A percentile compares a stretch with the other conserved stretches of the same genome.
Conservation (phyloP, 805 yeast genomes). For the Cyberlindnera mississippiensis region DNA sequence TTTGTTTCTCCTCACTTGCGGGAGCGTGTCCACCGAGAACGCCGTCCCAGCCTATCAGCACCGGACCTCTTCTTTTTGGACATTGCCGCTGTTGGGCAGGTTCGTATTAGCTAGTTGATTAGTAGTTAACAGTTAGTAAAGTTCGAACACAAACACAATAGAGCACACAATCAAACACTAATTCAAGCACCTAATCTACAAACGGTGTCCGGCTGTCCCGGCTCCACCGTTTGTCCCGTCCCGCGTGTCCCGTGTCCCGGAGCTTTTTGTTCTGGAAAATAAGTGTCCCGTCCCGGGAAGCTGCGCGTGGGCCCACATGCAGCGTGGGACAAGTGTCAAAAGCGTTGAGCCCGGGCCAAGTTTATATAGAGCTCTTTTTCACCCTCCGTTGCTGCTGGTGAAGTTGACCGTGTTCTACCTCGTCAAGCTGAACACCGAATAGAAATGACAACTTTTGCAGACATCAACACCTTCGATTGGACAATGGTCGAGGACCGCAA, state of each 20-base stretch:
- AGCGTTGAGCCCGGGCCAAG: not conserved
- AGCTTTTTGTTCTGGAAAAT: not conserved
- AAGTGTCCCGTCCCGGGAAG: conserved; percentile 1
- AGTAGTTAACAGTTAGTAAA: too few species aligned
- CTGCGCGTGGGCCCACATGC: conserved; percentile 8
- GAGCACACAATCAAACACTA: too few species aligned
- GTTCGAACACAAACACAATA: too few species aligned
- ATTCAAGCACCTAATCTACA: not conserved
- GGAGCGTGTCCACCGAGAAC: conserved; percentile 10
- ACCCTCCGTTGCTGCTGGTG: not conserved
- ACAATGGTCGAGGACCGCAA: conserved; percentile 16
- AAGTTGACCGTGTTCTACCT: too few species aligned
- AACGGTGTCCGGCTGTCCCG: conserved; percentile 1
- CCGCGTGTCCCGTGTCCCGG: conserved; percentile 1
- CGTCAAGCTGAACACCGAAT: too few species aligned
- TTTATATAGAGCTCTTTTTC: not conserved
- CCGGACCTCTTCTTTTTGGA: not conserved
- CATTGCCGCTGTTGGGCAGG: not conserved
- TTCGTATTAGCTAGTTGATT: too few species aligned
- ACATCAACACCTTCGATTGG: conserved; percentile 27
- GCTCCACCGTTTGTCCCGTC: too few species aligned
- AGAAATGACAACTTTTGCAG: conserved; percentile 22
- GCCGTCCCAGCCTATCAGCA: not conserved
- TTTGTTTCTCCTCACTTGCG: conserved; percentile 3
- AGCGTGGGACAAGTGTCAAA: conserved; percentile 12